Evolutionary conservation across 208 protist species (phyloP).

Genomic region (Crithidia bombi): DNA sequence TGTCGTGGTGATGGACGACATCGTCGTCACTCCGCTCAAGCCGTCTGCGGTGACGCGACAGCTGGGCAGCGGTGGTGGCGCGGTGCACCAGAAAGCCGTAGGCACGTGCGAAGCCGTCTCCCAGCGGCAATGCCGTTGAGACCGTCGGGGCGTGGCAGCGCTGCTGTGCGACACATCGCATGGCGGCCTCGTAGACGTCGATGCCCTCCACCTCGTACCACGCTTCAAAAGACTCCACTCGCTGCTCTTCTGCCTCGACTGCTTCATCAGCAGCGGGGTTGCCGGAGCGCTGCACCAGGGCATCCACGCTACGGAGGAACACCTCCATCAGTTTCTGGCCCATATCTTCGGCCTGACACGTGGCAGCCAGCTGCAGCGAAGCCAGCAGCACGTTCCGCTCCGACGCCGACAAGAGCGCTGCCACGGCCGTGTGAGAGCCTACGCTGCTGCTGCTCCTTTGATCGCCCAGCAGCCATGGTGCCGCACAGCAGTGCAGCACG

Average conservation of each 20-base stretch:
- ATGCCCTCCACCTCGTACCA: slow-evolving; percentile 26
- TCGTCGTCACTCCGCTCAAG: neutral
- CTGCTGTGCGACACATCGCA: slow-evolving; percentile 6
- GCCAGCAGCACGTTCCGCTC: slow-evolving; percentile 21
- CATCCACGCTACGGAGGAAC: slow-evolving; percentile 22
- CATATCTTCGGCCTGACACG: slow-evolving; percentile 21
- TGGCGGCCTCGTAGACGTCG: slow-evolving; percentile 19
- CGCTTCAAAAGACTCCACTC: slow-evolving; percentile 4
- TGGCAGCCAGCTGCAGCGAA: slow-evolving; percentile 15
- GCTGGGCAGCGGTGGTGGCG: neutral
- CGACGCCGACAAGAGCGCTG: neutral
- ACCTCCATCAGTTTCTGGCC: slow-evolving; percentile 23
- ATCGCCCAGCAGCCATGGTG: slow-evolving; percentile 19
- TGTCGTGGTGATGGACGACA: neutral
- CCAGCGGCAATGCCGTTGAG: neutral
- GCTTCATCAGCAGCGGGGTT: neutral
- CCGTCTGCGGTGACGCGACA: neutral
- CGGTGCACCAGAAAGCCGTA: slow-evolving; percentile 27
- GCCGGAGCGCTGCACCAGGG: neutral
- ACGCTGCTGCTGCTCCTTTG: neutral
- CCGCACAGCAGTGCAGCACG: slow-evolving; percentile 25
- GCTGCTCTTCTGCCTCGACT: neutral
- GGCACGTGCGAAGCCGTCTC: slow-evolving; percentile 12
- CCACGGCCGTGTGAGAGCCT: neutral
- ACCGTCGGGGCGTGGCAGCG: neutral